Base-by-base conservation (phyloP, 768 basidiomycete genomes). In the Hygrophorus russula region DNA sequence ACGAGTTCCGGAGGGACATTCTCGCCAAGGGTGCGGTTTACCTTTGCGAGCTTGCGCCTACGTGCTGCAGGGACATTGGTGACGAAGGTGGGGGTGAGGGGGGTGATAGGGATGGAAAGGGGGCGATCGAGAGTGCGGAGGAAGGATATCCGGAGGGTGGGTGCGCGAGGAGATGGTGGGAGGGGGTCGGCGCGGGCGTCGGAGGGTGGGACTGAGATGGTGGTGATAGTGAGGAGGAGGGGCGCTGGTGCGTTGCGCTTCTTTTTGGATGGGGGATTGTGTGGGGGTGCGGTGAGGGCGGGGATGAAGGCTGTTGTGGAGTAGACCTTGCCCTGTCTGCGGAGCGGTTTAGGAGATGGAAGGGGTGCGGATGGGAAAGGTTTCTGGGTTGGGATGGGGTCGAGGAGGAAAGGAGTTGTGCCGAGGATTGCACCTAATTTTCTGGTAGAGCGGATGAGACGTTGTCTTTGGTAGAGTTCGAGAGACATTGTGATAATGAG, bases 361-460 rank as follows among this genome's bases (percentile, higher is more conserved):
- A 17, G 18, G n/a, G 12, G 4, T 2, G 17, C 4, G 37, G 15
- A 19, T 1, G 20, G 39, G n/a, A 28, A n/a, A 14, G 39, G 39
- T 12, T 19, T 19, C 13, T 28, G 20, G 3, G 4, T 4, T 19
- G 12, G n/a, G 37, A 14, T 28, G 40, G 17, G 42, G 35, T 66
- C 65, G 27, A 69, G 37, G 44, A 68, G 50, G 27, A 58, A 52
- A 0, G 68, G 68, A 0, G 65, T 64, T 5, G 63, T 55, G 1
- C 80, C 78, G 3, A 80, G 60, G 3, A 81, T 53, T 12, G 70
- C 67, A 9, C 66, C 67, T 19, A 82, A 67, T 56, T 80, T 81
- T 48, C 69, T 66, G 9, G 74, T 71, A 0, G 77, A 73, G 35
- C 73, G 73, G 33, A 79, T 59, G n/a, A 80, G 69, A 33, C 71